Conservation (phyloP, 2,329 filamentous ascomycete species). For the Colletotrichum limetticola region DNA sequence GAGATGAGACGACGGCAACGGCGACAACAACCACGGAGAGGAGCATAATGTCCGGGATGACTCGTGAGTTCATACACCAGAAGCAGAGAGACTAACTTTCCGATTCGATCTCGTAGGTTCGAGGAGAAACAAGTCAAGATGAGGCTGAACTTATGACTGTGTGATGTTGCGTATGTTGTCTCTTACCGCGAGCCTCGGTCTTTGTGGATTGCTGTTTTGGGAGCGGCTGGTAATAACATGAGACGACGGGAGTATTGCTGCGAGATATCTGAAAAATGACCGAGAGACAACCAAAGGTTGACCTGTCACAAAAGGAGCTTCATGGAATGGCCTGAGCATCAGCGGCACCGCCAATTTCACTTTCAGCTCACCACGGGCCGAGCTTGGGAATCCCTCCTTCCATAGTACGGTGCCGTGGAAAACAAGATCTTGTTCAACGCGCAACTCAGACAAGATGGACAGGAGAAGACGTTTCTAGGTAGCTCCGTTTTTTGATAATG, state of each 20-base stretch:
- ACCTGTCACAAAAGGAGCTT: neutral
- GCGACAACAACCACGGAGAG: neutral
- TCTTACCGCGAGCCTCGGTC: slow-evolving; percentile 9
- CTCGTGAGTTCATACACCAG: too few relatives aligned
- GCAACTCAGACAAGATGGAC: neutral
- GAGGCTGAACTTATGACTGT: slow-evolving; percentile 22
- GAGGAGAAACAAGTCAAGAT: neutral
- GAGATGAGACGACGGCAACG: neutral
- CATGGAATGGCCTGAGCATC: slow-evolving; percentile 31
- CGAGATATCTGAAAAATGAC: slow-evolving; percentile 8
- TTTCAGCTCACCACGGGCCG: slow-evolving; percentile 21
- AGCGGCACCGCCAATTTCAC: slow-evolving; percentile 27
- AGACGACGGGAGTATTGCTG: neutral
- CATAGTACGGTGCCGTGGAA: neutral
- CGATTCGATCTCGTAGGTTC: neutral
- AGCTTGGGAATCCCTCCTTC: slow-evolving; percentile 6
- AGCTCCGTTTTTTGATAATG: neutral
- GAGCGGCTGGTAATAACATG: neutral
- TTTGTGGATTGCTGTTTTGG: neutral
- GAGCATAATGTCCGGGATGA: neutral
- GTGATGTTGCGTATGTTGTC: slow-evolving; percentile 17
- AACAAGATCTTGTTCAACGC: neutral
- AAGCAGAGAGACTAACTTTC: neutral
- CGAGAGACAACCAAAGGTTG: slow-evolving; percentile 1
- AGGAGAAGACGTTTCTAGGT: neutral